These are phyloP conservation scores for Echium plantagineum DNA, from an alignment of 257 asterid genomes.

Conservation along the genomic window DNA sequence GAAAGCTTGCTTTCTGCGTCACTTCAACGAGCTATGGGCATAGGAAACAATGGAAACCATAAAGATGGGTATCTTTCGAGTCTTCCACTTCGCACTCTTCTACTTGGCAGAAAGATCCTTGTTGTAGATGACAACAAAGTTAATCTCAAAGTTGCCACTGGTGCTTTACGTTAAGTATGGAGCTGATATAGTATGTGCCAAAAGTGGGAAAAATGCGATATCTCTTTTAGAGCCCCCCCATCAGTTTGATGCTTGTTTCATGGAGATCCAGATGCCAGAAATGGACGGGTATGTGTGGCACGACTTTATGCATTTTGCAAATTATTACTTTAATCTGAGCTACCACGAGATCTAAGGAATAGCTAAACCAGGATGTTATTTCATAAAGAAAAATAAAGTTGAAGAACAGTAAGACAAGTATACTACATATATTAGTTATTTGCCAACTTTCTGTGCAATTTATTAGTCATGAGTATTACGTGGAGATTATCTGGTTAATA, in stretches of 20 bases:
- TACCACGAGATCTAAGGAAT: not conserved
- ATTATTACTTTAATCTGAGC: not conserved
- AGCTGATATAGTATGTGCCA: constrained; percentile 76
- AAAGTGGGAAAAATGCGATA: constrained; percentile 65
- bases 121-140: constrained; percentile 85
- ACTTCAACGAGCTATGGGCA: constrained; percentile 77
- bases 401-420: too few species aligned
- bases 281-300: constrained; percentile 75
- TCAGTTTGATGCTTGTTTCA: constrained; percentile 98
- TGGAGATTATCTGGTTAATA: too few species aligned
- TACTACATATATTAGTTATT: too few species aligned
- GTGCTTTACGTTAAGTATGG: constrained; percentile 74
- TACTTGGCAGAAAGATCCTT: constrained; percentile 76
- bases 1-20: constrained; percentile 80
- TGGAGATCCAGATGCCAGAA: constrained; percentile 99
- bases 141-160: constrained; percentile 83
- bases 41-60: constrained; percentile 34
- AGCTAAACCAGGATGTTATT: too few species aligned
- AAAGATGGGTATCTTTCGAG: constrained; percentile 39
- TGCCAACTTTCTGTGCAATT: too few species aligned
- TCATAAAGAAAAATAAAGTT: too few species aligned
- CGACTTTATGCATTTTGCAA: not conserved
- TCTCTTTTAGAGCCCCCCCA: constrained; percentile 31
- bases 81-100: constrained; percentile 43
- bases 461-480: too few species aligned